Conservation (phyloP, 2,329 filamentous ascomycete genomes). For the Verruconis gallopava region DNA sequence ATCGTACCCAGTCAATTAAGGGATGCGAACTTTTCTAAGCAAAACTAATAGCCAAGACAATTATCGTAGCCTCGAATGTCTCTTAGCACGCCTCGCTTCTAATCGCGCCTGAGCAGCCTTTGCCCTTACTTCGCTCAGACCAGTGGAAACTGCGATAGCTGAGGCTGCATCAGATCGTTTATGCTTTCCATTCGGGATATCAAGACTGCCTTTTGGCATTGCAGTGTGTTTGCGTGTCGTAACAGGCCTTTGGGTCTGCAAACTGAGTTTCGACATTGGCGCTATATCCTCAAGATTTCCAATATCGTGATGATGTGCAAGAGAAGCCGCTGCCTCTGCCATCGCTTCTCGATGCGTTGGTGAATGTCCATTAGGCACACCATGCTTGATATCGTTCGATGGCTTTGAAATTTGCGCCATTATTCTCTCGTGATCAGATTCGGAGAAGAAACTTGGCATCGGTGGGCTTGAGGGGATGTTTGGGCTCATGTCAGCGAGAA, state of each 20-base stretch:
- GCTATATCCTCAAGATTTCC: conserved; percentile 1
- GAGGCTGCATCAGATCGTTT: conserved; percentile 1
- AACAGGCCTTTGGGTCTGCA: conserved; percentile 5
- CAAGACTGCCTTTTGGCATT: neutral
- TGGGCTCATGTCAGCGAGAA: neutral
- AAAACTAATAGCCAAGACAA: too few relatives aligned
- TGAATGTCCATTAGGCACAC: neutral
- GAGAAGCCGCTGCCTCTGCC: neutral
- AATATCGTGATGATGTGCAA: conserved; percentile 1
- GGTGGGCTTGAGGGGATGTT: conserved; percentile 2
- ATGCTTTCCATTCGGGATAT: neutral
- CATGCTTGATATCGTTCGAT: neutral
- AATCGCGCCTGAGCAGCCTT: conserved; percentile 6
- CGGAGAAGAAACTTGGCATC: neutral
- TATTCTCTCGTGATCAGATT: neutral
- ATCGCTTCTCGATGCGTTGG: neutral
- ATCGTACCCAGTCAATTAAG: too few relatives aligned
- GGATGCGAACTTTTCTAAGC: too few relatives aligned
- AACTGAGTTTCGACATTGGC: conserved; percentile 3
- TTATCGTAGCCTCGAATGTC: conserved; percentile 1
- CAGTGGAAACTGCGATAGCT: neutral
- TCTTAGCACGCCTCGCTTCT: conserved; percentile 5
- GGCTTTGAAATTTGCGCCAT: neutral
- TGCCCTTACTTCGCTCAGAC: neutral
- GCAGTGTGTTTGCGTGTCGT: neutral